A percentile compares a stretch with the other conserved stretches of the same genome.
Evolutionary conservation across 495 filamentous ascomycete species (phyloP).

Genomic region (Hypoxylon fragiforme): DNA sequence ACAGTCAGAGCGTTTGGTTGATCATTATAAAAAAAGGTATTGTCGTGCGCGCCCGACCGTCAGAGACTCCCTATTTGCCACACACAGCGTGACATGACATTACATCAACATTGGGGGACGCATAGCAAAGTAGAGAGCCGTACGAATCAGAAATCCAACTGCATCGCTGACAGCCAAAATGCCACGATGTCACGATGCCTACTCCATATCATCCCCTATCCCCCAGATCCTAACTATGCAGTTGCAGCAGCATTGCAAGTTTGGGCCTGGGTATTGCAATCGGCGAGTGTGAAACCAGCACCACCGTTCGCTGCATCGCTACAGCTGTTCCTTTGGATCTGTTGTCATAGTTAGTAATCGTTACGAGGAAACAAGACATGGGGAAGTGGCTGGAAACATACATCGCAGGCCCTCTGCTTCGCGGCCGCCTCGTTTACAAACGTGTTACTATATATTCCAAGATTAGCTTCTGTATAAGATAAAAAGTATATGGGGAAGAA

Average conservation of each 20-base stretch:
- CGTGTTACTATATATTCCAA: conserved; percentile 43
- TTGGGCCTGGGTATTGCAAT: conserved; percentile 50
- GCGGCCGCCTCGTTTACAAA: conserved; percentile 50
- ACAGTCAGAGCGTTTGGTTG: conserved; percentile 29
- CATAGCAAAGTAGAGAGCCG: conserved; percentile 17
- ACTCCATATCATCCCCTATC: conserved; percentile 7
- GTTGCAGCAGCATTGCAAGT: conserved; percentile 21
- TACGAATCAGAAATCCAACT: conserved; percentile 25
- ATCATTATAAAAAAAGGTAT: conserved; percentile 31
- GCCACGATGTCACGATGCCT: conserved; percentile 5
- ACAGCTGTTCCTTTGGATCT: conserved; percentile 58
- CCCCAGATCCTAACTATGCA: conserved; percentile 14
- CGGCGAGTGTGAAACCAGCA: conserved; percentile 37
- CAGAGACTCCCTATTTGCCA: conserved; percentile 26
- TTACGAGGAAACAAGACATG: too few species aligned
- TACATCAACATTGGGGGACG: conserved; percentile 9
- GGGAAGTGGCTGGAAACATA: not conserved
- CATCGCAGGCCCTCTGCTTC: conserved; percentile 39
- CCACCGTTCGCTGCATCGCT: conserved; percentile 50
- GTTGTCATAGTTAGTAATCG: too few species aligned
- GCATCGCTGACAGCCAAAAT: conserved; percentile 6
- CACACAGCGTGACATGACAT: conserved; percentile 29
- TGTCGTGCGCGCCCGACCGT: conserved; percentile 28
- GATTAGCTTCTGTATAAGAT: conserved; percentile 7
- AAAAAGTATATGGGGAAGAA: not conserved